phyloP scores from a whole-genome alignment of 1,284 basidiomycete genomes.

The Agaricales sp. region DNA sequence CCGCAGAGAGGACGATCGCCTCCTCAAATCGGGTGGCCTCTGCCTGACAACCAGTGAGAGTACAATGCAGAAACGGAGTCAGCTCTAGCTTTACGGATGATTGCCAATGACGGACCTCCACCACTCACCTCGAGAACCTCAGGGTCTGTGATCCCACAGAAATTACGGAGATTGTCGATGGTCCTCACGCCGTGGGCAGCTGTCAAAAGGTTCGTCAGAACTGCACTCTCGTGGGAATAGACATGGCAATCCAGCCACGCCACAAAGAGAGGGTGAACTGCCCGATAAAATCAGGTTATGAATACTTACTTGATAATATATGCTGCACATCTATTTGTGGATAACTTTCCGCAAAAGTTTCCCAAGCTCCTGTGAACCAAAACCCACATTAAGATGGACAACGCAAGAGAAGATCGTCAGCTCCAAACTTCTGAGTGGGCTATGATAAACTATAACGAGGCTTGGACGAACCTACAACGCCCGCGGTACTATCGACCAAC shows the following conservation, averaged over 20 bases:
- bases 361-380: constrained; percentile 70
- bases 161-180: constrained; percentile 63
- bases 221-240: too few relatives aligned
- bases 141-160: constrained; percentile 62
- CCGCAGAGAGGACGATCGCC: constrained; percentile 28
- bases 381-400: constrained; percentile 63
- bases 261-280: too few relatives aligned
- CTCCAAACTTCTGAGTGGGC: too few relatives aligned
- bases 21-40: constrained; percentile 34
- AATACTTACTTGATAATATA: constrained; percentile 49
- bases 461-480: not conserved
- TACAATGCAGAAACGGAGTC: constrained; percentile 9
- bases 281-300: too few relatives aligned
- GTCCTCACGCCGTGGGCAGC: constrained; percentile 77
- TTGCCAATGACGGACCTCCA: too few relatives aligned
- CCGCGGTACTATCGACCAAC: constrained; percentile 17
- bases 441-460: not conserved
- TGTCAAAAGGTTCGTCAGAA: too few relatives aligned
- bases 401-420: not conserved
- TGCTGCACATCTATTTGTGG: constrained; percentile 48
- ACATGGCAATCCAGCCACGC: too few relatives aligned
- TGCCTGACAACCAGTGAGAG: constrained; percentile 10
- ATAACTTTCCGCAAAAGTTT: constrained; percentile 51
- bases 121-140: constrained; percentile 61
- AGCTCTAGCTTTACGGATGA: too few relatives aligned